These are phyloP conservation scores for Aspergillus udagawae DNA, from an alignment of 2,329 filamentous ascomycete genomes.

Conservation along the genomic window DNA sequence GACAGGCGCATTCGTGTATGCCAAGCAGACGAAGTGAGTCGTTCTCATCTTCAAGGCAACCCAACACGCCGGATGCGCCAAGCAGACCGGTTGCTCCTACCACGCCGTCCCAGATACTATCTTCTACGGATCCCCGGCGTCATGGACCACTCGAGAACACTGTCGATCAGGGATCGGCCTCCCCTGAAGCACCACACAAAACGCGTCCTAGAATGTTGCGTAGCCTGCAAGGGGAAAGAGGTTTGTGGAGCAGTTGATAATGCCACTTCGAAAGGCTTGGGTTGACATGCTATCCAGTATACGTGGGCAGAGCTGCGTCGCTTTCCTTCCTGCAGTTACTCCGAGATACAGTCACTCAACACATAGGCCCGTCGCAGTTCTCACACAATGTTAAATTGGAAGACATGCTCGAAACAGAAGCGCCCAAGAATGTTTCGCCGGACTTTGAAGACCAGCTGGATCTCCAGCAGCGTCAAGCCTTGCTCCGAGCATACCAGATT, in stretches of 20 bases:
- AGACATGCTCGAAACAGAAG: conserved; percentile 51
- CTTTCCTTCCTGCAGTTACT: conserved; percentile 56
- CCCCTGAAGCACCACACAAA: conserved; percentile 27
- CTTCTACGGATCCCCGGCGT: not conserved
- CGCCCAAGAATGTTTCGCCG: conserved; percentile 30
- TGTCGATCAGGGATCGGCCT: conserved; percentile 15
- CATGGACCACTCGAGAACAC: not conserved
- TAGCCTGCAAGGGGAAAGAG: conserved; percentile 51
- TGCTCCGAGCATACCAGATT: conserved; percentile 29
- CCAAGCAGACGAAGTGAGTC: conserved; percentile 15
- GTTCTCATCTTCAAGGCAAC: conserved; percentile 3
- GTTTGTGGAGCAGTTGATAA: conserved; percentile 25
- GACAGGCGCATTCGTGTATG: conserved; percentile 37
- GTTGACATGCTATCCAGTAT: conserved; percentile 35
- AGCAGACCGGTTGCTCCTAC: not conserved
- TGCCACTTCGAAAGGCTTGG: conserved; percentile 35
- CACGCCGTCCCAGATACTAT: not conserved
- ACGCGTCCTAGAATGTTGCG: conserved; percentile 45
- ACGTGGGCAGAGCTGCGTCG: conserved; percentile 32
- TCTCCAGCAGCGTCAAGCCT: conserved; percentile 28
- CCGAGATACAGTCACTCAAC: conserved; percentile 44
- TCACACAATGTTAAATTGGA: conserved; percentile 50
- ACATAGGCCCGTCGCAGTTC: conserved; percentile 54
- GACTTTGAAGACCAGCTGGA: conserved; percentile 29
- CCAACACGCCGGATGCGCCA: not conserved